phyloP scores from a whole-genome alignment of 257 asterid species.

The Nyctanthes arbortristis region DNA sequence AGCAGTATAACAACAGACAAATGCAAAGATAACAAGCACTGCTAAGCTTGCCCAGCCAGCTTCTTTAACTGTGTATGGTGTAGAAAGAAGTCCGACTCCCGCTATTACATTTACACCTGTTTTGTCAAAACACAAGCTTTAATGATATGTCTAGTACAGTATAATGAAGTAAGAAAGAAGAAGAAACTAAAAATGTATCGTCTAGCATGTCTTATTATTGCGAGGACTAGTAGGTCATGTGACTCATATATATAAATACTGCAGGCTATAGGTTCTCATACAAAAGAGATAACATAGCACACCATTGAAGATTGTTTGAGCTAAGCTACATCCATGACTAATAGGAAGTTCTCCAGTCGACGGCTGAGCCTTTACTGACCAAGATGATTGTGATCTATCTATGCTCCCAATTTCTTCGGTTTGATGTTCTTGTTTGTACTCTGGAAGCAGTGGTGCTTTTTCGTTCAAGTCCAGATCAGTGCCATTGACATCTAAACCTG shows the following conservation, averaged over 20 bases:
- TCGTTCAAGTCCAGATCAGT: slow-evolving; percentile 32
- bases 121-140: not conserved
- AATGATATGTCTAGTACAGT: not conserved
- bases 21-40: slow-evolving; percentile 64
- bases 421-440: slow-evolving; percentile 31
- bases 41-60: slow-evolving; percentile 79
- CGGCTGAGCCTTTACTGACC: slow-evolving; percentile 31
- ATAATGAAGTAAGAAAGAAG: not conserved
- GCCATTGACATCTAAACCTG: slow-evolving; percentile 29
- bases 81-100: slow-evolving; percentile 84
- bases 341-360: slow-evolving; percentile 46
- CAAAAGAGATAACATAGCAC: too few relatives aligned
- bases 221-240: too few relatives aligned
- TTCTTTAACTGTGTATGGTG: slow-evolving; percentile 67
- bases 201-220: not conserved
- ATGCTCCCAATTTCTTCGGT: slow-evolving; percentile 27
- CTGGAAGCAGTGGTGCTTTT: slow-evolving; percentile 55
- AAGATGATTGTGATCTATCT: slow-evolving; percentile 28
- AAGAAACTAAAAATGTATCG: not conserved
- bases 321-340: slow-evolving; percentile 41
- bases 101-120: slow-evolving; percentile 81
- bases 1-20: slow-evolving; percentile 77
- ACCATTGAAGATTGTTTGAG: slow-evolving; percentile 39
- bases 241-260: too few relatives aligned
- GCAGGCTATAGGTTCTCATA: too few relatives aligned